Percentiles rank a stretch among this genome's conserved stretches.
Evolutionary conservation across 352 stramenopile species (phyloP).

Genomic region (Pseudoperonospora humuli): DNA sequence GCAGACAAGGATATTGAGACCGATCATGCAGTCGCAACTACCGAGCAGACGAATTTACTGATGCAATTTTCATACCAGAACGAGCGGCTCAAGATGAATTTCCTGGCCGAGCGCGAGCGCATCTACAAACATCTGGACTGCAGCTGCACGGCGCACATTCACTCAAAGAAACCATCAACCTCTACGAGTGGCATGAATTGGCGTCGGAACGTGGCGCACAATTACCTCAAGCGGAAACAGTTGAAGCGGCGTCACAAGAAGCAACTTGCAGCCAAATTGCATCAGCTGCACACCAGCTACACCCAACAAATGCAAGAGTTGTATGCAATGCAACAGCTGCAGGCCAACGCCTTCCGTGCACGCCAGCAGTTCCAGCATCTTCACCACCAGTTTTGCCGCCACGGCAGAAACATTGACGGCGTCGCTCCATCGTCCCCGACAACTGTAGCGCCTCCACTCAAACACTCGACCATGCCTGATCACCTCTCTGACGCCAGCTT

Average conservation of each 20-base stretch:
- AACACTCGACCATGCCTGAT: slow-evolving; percentile 10
- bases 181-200: slow-evolving; percentile 29
- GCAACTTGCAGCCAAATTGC: slow-evolving; percentile 42
- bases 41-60: slow-evolving; percentile 33
- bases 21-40: slow-evolving; percentile 7
- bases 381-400: slow-evolving; percentile 13
- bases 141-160: slow-evolving; percentile 17
- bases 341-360: slow-evolving; percentile 39
- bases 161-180: slow-evolving; percentile 20
- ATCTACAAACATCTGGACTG: slow-evolving; percentile 44
- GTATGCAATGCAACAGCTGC: slow-evolving; percentile 36
- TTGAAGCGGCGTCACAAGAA: slow-evolving; percentile 69
- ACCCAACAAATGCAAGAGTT: slow-evolving; percentile 34
- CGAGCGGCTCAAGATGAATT: slow-evolving; percentile 42
- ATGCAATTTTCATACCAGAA: slow-evolving; percentile 45
- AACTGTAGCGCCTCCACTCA: slow-evolving; percentile 9
- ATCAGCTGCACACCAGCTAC: slow-evolving; percentile 39
- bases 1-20: slow-evolving; percentile 6
- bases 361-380: slow-evolving; percentile 38
- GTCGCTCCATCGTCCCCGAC: slow-evolving; percentile 2
- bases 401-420: slow-evolving; percentile 4
- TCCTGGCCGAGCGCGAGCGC: slow-evolving; percentile 33
- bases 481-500: slow-evolving; percentile 12
- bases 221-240: slow-evolving; percentile 60
- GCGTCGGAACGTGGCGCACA: slow-evolving; percentile 35